Evolutionary conservation across 495 filamentous ascomycete species (phyloP), one percentile per base, ranked within the genome.

Genomic region (Hypoxylon lienhwacheense): DNA sequence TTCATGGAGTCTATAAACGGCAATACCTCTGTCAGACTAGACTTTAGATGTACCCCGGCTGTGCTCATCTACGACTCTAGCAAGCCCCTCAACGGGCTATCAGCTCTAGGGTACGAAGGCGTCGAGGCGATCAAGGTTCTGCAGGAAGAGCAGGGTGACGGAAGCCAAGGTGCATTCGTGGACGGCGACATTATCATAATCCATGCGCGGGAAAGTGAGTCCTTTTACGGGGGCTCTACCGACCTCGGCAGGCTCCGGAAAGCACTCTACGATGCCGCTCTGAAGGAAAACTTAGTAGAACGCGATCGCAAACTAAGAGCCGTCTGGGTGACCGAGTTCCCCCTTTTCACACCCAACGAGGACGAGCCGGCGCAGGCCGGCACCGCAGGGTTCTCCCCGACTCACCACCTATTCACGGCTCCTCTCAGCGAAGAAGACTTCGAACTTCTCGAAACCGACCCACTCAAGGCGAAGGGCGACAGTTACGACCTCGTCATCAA

Each of bases 401-500:
- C 92, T 0, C 93, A 98, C 59, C 93, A 98, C 68, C 93, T 95
- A 1, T 98, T 98, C 70, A 98, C 93, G 2, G 87, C 95, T 0
- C 93, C 95, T 0, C 82, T 86, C 44, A 78, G 82, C 4, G 59
- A 78, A 8, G 72, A 74, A 8, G 95, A 97, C 63, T 81, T 95
- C 20, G 84, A 89, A 33, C 66, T 91, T 1, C 81, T 97, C 7
- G 70, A 79, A 14, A 84, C 81, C 4, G 77, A 90, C 44, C 95
- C 93, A 1, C 75, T 86, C 7, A 70, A 79, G 49, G 91, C 80
- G 0, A 79, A 77, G 28, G 91, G 81, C 1, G 91, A 95, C 65
- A 89, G 95, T 67, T 98, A 95, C 67, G 93, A 98, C 63, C 79
- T 98, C 11, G 93, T 98, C 8, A 81, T 97, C 49, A 98, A 98